Evolutionary conservation across 768 basidiomycete genomes (phyloP).

Genomic region (Tulasnella sp.): DNA sequence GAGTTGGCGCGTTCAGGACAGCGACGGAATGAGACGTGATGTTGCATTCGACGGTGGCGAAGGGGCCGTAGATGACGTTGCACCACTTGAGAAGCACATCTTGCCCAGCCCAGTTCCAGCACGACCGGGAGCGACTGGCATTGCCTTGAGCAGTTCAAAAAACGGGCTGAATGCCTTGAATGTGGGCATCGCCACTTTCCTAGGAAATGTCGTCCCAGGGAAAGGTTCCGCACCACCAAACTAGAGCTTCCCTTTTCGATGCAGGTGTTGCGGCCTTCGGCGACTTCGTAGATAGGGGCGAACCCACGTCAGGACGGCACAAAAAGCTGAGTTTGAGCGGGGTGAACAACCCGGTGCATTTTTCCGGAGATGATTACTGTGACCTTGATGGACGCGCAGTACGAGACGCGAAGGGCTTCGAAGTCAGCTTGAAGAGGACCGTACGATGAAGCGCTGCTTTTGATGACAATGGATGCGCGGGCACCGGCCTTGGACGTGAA

Average conservation of each 20-base stretch:
- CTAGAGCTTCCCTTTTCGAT: slow-evolving; percentile 94
- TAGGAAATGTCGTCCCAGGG: slow-evolving; percentile 78
- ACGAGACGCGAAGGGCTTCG: slow-evolving; percentile 73
- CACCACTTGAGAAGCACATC: slow-evolving; percentile 95
- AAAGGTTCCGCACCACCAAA: slow-evolving; percentile 81
- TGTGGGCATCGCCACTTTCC: slow-evolving; percentile 89
- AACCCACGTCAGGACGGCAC: slow-evolving; percentile 82
- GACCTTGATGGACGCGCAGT: slow-evolving; percentile 40
- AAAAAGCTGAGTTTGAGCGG: no score
- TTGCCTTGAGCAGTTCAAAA: slow-evolving; percentile 95
- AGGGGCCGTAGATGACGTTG: slow-evolving; percentile 92
- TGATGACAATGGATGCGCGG: slow-evolving; percentile 52
- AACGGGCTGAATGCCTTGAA: slow-evolving; percentile 88
- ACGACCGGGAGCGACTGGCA: slow-evolving; percentile 95
- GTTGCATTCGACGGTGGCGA: slow-evolving; percentile 89
- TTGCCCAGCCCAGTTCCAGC: slow-evolving; percentile 99
- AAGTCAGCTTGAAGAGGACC: slow-evolving; percentile 61
- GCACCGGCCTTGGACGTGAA: slow-evolving; percentile 39
- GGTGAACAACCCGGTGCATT: slow-evolving; percentile 60
- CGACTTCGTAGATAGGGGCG: slow-evolving; percentile 86
- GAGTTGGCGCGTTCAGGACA: slow-evolving; percentile 96
- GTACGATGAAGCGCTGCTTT: slow-evolving; percentile 68
- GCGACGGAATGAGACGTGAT: slow-evolving; percentile 95
- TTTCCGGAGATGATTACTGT: slow-evolving; percentile 72
- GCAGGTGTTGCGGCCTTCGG: no score